Percentiles rank a stretch among this genome's conserved stretches.
Conservation (phyloP, 257 asterid species). For the Marsdenia floribunda region DNA sequence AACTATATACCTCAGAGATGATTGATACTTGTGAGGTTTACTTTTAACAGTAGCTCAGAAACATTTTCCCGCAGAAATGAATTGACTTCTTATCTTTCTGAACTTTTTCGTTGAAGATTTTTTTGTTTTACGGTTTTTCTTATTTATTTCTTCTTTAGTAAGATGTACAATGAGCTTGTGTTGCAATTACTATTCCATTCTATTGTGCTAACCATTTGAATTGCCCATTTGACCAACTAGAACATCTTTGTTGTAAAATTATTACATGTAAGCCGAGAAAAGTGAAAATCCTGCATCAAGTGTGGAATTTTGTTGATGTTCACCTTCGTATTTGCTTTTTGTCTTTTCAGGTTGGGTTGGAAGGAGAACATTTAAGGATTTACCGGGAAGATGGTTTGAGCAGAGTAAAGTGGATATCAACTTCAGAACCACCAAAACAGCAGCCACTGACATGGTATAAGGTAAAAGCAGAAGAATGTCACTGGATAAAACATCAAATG, state of each 20-base stretch:
- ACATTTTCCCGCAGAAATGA: background rate
- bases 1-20: background rate
- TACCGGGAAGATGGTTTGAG: conserved; percentile 39
- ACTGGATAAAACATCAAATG: background rate
- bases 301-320: background rate
- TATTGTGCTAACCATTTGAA: background rate
- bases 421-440: conserved; percentile 63
- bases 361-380: conserved; percentile 61
- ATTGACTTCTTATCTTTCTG: background rate
- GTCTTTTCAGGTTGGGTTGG: conserved; percentile 61
- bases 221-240: background rate
- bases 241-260: background rate
- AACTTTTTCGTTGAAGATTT: background rate
- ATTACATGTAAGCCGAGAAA: background rate
- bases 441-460: conserved; percentile 93
- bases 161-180: background rate
- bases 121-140: background rate
- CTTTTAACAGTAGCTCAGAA: background rate
- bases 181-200: background rate
- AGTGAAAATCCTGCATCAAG: background rate
- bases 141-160: no score
- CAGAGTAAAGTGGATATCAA: conserved; percentile 56
- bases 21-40: background rate
- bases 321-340: conserved; percentile 11
- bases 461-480: conserved; percentile 34